Base-by-base conservation (phyloP, 2,329 filamentous ascomycete species). In the Truncatella angustata region DNA sequence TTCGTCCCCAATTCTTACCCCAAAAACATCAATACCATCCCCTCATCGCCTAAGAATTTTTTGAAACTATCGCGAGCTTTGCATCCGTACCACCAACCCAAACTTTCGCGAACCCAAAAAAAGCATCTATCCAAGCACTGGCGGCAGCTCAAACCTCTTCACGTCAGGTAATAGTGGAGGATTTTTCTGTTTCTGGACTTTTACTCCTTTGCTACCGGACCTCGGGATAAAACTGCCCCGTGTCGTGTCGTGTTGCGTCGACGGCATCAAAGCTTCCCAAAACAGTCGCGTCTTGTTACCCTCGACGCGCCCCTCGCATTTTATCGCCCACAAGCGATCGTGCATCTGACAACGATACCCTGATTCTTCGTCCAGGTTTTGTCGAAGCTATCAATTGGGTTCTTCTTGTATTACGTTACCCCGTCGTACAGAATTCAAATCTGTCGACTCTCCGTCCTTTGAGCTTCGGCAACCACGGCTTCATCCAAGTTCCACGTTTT, bases 1-100 rank as follows among this genome's bases (percentile, higher is more conserved):
- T 60, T 55, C 57, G 62, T 62, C 65, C 65, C 64, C 65, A 66
- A 67, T 63, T 65, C 61, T 56, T 66, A 64, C 64, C 64, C 65
- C 63, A 67, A 68, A 65, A 62, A 40, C 35, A 40, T 12, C 32
- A 35, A 39, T 23, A 55, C 50, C 58, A 34, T 62, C 65, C 64
- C 64, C 63, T 64, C 64, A 66, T 66, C 62, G 49, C 55, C 55
- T n/a, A 39, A 44, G 48, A 52, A 51, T 54, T 60, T 58, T 54
- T 57, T 56, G 47, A 42, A 24, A 46, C 52, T 54, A 54, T 56
- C 52, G 42, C 51, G 50, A 53, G 42, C 20, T 56, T 37, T 53
- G 58, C 53, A 58, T 52, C 56, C 54, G 55, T 54, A 57, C 53
- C 55, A 57, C 56, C 56, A 61, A 50, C 52, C 59, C 61, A 58